These are phyloP conservation scores for Graphilbum sp. DNA, from an alignment of 2,329 filamentous ascomycete genomes.

Conservation along the genomic window DNA sequence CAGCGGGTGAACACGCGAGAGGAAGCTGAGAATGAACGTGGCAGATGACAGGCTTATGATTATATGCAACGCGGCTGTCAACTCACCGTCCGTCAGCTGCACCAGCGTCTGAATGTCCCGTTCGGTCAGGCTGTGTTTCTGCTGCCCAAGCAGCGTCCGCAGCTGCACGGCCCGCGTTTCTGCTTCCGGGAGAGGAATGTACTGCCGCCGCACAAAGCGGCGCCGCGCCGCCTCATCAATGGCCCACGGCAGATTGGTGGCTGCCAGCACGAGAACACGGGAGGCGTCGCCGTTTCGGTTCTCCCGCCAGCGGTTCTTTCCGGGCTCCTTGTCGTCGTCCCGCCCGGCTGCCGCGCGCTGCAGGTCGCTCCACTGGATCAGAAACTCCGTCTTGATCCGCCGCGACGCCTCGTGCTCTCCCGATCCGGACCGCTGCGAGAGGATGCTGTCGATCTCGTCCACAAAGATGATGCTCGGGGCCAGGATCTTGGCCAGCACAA, in stretches of 20 bases:
- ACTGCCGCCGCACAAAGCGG: conserved; percentile 83
- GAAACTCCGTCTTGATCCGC: conserved; percentile 91
- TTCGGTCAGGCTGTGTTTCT: conserved; percentile 65
- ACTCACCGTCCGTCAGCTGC: conserved; percentile 64
- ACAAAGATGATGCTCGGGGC: conserved; percentile 97
- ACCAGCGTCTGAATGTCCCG: conserved; percentile 61
- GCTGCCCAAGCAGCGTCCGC: conserved; percentile 62
- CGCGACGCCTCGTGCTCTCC: conserved; percentile 87
- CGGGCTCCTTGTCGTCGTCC: conserved; percentile 52
- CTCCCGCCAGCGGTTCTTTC: conserved; percentile 48
- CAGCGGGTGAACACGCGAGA: background rate
- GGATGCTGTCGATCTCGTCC: conserved; percentile 89
- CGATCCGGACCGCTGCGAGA: conserved; percentile 67
- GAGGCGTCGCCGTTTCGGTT: conserved; percentile 77
- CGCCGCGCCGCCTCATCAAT: conserved; percentile 90
- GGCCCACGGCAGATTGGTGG: conserved; percentile 92
- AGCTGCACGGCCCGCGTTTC: conserved; percentile 68
- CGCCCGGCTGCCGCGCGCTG: conserved; percentile 75
- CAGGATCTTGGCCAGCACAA: conserved; percentile 72
- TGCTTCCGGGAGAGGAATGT: conserved; percentile 83
- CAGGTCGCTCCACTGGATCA: conserved; percentile 94
- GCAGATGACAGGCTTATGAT: no score
- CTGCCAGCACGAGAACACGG: conserved; percentile 80
- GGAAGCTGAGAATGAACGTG: no score
- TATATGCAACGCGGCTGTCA: no score